Conservation (phyloP, 2,329 filamentous ascomycete species). For the Sclerotinia glacialis region DNA sequence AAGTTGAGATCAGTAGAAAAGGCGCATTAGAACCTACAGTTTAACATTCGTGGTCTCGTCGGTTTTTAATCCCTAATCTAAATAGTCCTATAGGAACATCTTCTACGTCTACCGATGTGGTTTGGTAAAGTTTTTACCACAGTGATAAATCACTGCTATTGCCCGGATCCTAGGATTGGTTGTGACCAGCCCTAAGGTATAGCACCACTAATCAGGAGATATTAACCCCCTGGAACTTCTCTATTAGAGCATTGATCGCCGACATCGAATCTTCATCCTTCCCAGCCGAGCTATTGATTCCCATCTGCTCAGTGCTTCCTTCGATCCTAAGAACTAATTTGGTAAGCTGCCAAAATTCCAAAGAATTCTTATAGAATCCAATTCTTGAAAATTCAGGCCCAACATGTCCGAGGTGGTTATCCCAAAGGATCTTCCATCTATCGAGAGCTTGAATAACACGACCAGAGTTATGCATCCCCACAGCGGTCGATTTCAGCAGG, state of each 20-base stretch:
- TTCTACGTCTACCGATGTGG: not conserved
- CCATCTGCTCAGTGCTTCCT: not conserved
- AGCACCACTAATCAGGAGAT: not conserved
- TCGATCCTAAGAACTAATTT: not conserved
- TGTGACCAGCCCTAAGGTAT: not conserved
- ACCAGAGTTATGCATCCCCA: not conserved
- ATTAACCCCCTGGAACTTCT: not conserved
- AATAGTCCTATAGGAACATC: not conserved
- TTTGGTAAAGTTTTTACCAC: not conserved
- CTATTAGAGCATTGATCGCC: not conserved
- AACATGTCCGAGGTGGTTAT: not conserved
- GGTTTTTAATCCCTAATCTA: not conserved
- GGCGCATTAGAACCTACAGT: not conserved
- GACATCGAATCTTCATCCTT: not conserved
- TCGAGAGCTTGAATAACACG: not conserved
- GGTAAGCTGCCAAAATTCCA: conserved; percentile 10
- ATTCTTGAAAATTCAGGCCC: not conserved
- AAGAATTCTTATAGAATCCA: conserved; percentile 11
- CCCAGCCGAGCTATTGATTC: too few species aligned
- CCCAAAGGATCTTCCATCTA: conserved; percentile 13
- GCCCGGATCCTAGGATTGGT: not conserved
- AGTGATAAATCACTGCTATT: not conserved
- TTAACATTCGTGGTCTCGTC: not conserved
- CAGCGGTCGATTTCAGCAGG: not conserved
- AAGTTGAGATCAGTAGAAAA: not conserved